phyloP scores from a whole-genome alignment of 805 yeast species.

The Hanseniaspora meyeri region DNA sequence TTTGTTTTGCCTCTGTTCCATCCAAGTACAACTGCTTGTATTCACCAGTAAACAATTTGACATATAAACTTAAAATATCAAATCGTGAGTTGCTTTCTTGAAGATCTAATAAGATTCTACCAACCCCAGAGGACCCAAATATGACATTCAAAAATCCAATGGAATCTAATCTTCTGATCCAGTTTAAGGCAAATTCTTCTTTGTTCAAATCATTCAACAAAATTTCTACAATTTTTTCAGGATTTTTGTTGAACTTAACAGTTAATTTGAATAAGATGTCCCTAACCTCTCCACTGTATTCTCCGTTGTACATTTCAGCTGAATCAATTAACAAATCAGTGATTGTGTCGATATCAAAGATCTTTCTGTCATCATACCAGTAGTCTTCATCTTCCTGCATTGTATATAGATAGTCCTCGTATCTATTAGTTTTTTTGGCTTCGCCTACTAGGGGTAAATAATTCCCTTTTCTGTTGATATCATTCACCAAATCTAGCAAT shows the following conservation, averaged over 20 bases:
- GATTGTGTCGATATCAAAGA: constrained; percentile 55
- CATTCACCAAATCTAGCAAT: constrained; percentile 44
- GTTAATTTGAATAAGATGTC: constrained; percentile 60
- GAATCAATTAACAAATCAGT: constrained; percentile 63
- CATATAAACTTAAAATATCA: constrained; percentile 68
- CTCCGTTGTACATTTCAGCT: neutral
- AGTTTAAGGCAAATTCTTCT: constrained; percentile 47
- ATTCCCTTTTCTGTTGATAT: constrained; percentile 24
- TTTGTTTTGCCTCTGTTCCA: constrained; percentile 32
- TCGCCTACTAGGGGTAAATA: constrained; percentile 15
- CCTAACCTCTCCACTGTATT: constrained; percentile 33
- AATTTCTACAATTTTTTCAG: constrained; percentile 64
- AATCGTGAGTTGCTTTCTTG: constrained; percentile 18
- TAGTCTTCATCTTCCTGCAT: constrained; percentile 29
- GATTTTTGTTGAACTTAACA: constrained; percentile 50
- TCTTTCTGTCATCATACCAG: constrained; percentile 23
- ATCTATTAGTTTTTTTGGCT: constrained; percentile 18
- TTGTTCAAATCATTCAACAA: constrained; percentile 53
- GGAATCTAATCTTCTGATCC: constrained; percentile 43
- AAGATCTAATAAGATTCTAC: neutral
- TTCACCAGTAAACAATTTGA: constrained; percentile 79
- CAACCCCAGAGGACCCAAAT: constrained; percentile 3
- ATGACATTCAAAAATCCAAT: constrained; percentile 8
- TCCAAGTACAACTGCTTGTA: constrained; percentile 32
- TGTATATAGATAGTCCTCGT: constrained; percentile 24